A percentile compares a stretch with the other conserved stretches of the same genome.
Evolutionary conservation across 257 asterid species (phyloP).

Genomic region (Nicotiana benthamiana): DNA sequence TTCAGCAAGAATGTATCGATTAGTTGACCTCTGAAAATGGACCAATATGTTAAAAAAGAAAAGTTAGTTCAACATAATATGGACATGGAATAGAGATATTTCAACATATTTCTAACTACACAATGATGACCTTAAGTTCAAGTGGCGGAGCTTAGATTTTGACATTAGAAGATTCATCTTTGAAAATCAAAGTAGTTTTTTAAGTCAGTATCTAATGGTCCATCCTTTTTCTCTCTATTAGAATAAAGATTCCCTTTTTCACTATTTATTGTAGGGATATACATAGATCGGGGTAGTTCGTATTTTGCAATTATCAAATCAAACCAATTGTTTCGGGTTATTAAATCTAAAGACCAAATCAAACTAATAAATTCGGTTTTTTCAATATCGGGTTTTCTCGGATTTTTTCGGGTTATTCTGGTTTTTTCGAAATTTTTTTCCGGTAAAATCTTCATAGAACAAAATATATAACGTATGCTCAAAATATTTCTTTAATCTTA

Average conservation of each 20-base stretch:
- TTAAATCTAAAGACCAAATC: too few species aligned
- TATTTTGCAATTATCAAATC: too few species aligned
- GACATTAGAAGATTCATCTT: neutral
- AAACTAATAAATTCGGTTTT: too few species aligned
- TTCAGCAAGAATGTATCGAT: neutral
- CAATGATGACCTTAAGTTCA: neutral
- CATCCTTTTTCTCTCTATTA: neutral
- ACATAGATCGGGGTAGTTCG: too few species aligned
- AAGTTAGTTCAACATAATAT: neutral
- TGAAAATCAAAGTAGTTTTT: neutral
- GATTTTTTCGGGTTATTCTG: too few species aligned
- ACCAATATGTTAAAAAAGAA: neutral
- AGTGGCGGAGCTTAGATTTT: neutral
- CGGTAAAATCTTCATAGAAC: too few species aligned
- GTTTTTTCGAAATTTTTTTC: too few species aligned
- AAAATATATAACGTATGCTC: too few species aligned
- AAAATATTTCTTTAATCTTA: too few species aligned
- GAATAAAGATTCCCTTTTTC: neutral
- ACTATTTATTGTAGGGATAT: neutral
- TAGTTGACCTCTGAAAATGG: neutral
- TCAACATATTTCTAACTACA: neutral
- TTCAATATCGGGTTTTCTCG: too few species aligned
- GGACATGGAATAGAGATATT: neutral
- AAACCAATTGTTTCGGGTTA: too few species aligned
- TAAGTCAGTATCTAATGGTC: neutral